phyloP scores from a whole-genome alignment of 768 basidiomycete genomes.

The Sporobolomyces phaffii region DNA sequence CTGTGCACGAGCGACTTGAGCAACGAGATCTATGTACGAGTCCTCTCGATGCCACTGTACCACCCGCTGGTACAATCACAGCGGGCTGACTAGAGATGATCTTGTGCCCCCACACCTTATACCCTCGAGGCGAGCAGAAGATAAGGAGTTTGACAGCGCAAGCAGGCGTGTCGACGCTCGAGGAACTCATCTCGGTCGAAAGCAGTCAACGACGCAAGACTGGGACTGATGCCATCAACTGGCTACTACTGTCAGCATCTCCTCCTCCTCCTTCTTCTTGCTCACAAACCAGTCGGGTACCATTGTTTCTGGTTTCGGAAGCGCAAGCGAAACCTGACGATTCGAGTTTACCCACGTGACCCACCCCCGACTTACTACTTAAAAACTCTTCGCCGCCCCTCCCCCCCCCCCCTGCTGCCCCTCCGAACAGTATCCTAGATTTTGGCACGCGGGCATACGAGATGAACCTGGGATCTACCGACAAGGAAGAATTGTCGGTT shows the following conservation, averaged over 20 bases:
- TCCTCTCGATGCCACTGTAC: too few species aligned
- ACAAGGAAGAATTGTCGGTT: slow-evolving; percentile 9
- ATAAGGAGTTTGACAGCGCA: too few species aligned
- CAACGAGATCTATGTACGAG: not conserved
- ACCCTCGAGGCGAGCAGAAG: not conserved
- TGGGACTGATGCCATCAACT: not conserved
- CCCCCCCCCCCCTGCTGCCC: too few species aligned
- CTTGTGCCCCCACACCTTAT: too few species aligned
- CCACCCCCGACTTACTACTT: too few species aligned
- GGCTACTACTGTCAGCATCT: slow-evolving; percentile 3
- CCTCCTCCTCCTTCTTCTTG: not conserved
- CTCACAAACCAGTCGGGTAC: too few species aligned
- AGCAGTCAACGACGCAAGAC: not conserved
- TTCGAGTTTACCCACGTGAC: too few species aligned
- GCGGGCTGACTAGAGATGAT: too few species aligned
- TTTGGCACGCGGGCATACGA: not conserved
- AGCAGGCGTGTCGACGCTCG: not conserved
- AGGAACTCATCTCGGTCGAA: slow-evolving; percentile 1
- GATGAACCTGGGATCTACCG: not conserved
- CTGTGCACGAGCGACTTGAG: not conserved
- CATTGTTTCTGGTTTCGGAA: too few species aligned
- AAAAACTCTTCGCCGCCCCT: too few species aligned
- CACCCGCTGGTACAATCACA: too few species aligned
- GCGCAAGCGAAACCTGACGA: too few species aligned
- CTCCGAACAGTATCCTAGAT: not conserved